phyloP scores from a whole-genome alignment of 208 protist species.

The Naegleria lovaniensis region DNA sequence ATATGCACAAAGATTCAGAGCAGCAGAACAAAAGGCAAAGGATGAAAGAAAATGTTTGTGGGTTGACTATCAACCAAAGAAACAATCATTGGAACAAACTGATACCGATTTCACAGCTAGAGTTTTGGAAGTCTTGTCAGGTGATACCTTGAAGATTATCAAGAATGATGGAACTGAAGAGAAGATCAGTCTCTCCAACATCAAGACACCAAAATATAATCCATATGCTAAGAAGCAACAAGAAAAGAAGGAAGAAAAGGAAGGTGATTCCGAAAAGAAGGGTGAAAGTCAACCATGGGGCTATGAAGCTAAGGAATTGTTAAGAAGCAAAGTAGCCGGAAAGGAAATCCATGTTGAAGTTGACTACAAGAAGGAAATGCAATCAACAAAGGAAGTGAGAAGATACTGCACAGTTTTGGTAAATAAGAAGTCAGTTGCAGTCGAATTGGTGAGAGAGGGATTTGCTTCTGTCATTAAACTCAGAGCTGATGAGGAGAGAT shows the following conservation, averaged over 20 bases:
- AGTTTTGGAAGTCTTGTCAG: constrained; percentile 50
- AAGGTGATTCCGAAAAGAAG: not conserved
- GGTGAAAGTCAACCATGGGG: not conserved
- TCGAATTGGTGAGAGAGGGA: constrained; percentile 2
- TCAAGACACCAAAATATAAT: not conserved
- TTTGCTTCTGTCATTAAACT: not conserved
- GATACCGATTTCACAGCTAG: constrained; percentile 6
- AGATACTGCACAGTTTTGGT: not conserved
- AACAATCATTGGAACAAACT: not conserved
- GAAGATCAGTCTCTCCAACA: not conserved
- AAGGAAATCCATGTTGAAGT: constrained; percentile 20
- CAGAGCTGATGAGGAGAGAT: not conserved
- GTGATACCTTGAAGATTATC: constrained; percentile 50
- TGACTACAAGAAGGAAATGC: constrained; percentile 18
- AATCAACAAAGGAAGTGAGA: not conserved
- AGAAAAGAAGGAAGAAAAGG: not conserved
- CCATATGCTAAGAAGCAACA: not conserved
- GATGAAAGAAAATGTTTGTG: constrained; percentile 35
- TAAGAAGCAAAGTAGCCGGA: constrained; percentile 27
- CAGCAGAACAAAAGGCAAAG: constrained; percentile 44
- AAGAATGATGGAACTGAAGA: constrained; percentile 1
- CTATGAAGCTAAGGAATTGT: constrained; percentile 23
- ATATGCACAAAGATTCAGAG: constrained; percentile 29
- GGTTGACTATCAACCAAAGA: constrained; percentile 39
- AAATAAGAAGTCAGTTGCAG: not conserved